A percentile compares a stretch with the other conserved stretches of the same genome.
Evolutionary conservation across 2,329 filamentous ascomycete species (phyloP).

Genomic region (Claviceps cyperi): DNA sequence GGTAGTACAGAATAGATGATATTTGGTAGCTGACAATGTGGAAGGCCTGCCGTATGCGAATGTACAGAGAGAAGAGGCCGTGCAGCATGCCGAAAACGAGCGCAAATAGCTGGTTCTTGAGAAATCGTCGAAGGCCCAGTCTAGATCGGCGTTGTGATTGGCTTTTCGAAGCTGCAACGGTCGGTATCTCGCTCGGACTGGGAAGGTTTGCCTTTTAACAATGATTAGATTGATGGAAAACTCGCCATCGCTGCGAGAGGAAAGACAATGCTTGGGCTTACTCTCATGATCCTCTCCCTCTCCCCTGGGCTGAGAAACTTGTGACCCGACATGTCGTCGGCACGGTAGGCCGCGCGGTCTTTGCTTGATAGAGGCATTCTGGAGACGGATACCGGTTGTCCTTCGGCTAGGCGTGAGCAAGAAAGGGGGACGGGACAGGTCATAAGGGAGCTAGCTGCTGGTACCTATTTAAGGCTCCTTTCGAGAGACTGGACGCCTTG

Average conservation of each 20-base stretch:
- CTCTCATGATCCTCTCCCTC: constrained; percentile 22
- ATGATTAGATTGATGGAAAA: no score
- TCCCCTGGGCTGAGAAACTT: constrained; percentile 21
- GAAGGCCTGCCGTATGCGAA: constrained; percentile 67
- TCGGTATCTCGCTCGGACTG: constrained; percentile 18
- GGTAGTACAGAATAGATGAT: constrained; percentile 76
- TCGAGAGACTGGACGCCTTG: not conserved
- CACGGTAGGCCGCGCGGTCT: constrained; percentile 25
- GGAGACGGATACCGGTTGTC: not conserved
- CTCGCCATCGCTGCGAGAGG: not conserved
- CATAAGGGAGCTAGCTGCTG: not conserved
- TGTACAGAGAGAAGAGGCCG: constrained; percentile 74
- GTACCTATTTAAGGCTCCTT: not conserved
- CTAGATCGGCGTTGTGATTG: constrained; percentile 22
- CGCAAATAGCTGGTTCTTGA: constrained; percentile 48
- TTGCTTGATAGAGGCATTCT: constrained; percentile 21
- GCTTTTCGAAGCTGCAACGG: constrained; percentile 11
- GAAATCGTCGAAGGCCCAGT: constrained; percentile 45
- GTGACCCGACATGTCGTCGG: constrained; percentile 23
- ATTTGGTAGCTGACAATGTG: constrained; percentile 65
- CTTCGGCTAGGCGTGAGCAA: not conserved
- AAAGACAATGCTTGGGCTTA: constrained; percentile 8
- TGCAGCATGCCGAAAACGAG: constrained; percentile 59
- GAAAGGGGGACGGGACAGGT: not conserved
- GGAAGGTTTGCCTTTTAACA: constrained; percentile 20